Evolutionary conservation across 179 eudicot species (phyloP).

Genomic region (Beta lomatogona): DNA sequence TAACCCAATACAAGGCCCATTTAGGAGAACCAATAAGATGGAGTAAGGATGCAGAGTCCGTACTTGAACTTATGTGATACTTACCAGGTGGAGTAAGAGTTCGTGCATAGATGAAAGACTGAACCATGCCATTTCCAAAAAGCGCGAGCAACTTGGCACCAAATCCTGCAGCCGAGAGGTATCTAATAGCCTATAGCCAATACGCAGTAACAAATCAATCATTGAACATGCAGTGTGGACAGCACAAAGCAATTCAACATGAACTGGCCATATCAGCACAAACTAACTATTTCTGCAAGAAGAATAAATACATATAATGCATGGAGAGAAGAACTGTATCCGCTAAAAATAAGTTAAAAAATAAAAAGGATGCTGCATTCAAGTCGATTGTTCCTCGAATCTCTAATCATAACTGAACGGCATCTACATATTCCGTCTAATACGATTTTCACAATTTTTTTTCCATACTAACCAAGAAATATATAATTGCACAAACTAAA

Average conservation of each 20-base stretch:
- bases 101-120: constrained; percentile 86
- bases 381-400: background rate
- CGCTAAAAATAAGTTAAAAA: background rate
- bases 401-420: background rate
- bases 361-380: constrained; percentile 2
- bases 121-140: constrained; percentile 97
- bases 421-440: background rate
- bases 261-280: background rate
- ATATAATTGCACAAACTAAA: background rate
- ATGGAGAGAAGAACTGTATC: background rate
- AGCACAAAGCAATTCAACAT: background rate
- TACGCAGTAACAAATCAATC: constrained; percentile 31
- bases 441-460: too few species aligned
- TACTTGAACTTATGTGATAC: constrained; percentile 1
- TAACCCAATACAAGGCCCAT: background rate
- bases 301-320: background rate
- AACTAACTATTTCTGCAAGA: background rate
- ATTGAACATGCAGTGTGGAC: constrained; percentile 4
- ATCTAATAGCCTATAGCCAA: constrained; percentile 71
- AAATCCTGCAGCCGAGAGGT: constrained; percentile 97
- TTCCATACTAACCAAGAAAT: background rate
- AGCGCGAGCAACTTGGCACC: constrained; percentile 95
- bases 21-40: background rate
- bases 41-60: background rate
- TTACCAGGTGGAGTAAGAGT: constrained; percentile 73